Evolutionary conservation across 306 rosid genomes (phyloP).

Genomic region (Vigna unguiculata): DNA sequence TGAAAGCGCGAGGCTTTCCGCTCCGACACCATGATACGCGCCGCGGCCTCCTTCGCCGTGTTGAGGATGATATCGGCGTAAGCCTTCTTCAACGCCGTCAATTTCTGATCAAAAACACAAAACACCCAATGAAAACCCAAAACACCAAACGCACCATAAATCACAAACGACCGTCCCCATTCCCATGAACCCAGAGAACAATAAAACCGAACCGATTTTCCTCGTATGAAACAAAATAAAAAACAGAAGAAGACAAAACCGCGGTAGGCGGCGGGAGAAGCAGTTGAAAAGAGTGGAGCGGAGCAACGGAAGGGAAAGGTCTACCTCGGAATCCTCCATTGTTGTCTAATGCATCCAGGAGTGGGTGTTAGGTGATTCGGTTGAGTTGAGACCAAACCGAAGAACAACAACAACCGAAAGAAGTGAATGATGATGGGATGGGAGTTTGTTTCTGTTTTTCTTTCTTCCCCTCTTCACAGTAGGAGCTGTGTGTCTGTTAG

Average conservation of each 20-base stretch:
- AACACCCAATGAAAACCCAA: conserved; percentile 37
- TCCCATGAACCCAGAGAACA: background rate
- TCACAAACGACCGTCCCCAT: conserved; percentile 38
- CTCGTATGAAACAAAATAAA: background rate
- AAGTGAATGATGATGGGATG: conserved; percentile 39
- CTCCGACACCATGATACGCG: conserved; percentile 78
- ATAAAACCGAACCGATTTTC: background rate
- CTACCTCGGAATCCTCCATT: conserved; percentile 72
- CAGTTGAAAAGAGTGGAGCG: conserved; percentile 26
- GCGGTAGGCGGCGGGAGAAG: conserved; percentile 40
- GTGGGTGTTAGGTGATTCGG: conserved; percentile 11
- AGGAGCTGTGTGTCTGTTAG: conserved; percentile 71
- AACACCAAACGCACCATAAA: conserved; percentile 25
- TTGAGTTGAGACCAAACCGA: conserved; percentile 34
- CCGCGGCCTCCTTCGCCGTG: conserved; percentile 88
- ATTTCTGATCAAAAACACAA: conserved; percentile 59
- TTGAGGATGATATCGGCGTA: conserved; percentile 83
- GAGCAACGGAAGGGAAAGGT: background rate
- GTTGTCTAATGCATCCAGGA: conserved; percentile 42
- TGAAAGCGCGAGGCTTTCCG: conserved; percentile 64
- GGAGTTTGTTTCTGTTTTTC: conserved; percentile 61
- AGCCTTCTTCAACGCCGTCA: conserved; percentile 84
- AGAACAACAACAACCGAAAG: conserved; percentile 11
- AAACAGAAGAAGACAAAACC: background rate
- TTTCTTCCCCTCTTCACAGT: conserved; percentile 32